A percentile compares a stretch with the other conserved stretches of the same genome.
phyloP scores from a whole-genome alignment of 75 land plant genomes.

The Pinus albicaulis region DNA sequence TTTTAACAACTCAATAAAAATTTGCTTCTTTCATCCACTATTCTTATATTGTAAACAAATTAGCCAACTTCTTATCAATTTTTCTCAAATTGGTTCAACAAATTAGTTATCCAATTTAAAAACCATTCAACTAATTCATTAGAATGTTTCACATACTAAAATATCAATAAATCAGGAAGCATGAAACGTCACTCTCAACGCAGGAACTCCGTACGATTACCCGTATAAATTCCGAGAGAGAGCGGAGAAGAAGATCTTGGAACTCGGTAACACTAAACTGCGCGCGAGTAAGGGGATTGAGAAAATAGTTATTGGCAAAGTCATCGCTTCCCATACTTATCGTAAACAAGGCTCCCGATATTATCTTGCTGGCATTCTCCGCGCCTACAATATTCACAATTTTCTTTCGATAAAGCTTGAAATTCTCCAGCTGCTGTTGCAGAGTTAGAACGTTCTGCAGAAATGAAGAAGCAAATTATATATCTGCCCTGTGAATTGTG shows the following conservation, averaged over 20 bases:
- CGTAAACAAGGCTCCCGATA: constrained; percentile 16
- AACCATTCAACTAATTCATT: too few relatives aligned
- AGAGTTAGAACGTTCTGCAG: constrained; percentile 25
- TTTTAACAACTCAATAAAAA: too few relatives aligned
- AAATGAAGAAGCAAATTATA: not conserved
- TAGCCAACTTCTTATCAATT: too few relatives aligned
- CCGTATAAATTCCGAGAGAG: not conserved
- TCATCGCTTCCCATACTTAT: constrained; percentile 53
- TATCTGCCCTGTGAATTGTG: not conserved
- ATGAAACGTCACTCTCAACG: too few relatives aligned
- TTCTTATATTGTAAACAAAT: too few relatives aligned
- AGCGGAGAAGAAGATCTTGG: constrained; percentile 14
- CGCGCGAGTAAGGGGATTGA: constrained; percentile 4
- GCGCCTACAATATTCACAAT: constrained; percentile 14
- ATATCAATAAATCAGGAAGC: too few relatives aligned
- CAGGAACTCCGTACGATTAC: too few relatives aligned
- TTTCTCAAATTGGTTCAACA: too few relatives aligned
- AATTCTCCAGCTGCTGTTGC: constrained; percentile 22
- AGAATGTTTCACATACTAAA: too few relatives aligned
- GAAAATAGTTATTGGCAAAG: constrained; percentile 22
- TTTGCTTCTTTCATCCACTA: too few relatives aligned
- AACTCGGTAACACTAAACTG: constrained; percentile 16
- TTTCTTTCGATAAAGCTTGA: constrained; percentile 20
- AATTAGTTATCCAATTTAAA: too few relatives aligned
- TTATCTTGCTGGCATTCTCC: constrained; percentile 11